These are phyloP conservation scores for Fraxinus xanthoxyloides DNA, from an alignment of 305 asterid genomes.

Conservation along the genomic window DNA sequence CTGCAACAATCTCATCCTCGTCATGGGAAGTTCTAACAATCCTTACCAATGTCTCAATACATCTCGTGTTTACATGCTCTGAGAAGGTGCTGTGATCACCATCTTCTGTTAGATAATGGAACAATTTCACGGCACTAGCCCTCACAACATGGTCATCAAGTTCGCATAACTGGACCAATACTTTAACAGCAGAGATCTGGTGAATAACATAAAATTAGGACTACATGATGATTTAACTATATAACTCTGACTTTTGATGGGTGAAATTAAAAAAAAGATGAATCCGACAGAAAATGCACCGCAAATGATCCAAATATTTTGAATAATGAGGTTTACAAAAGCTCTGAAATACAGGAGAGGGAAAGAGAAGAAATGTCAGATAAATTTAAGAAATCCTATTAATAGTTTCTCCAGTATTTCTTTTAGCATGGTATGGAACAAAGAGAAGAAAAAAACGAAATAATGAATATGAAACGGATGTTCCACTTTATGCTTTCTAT, in stretches of 20 bases:
- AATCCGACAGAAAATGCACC: background rate
- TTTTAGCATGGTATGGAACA: background rate
- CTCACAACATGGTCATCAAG: slow-evolving; percentile 30
- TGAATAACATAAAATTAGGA: slow-evolving; percentile 12
- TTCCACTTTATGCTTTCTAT: background rate
- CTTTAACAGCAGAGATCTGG: slow-evolving; percentile 49
- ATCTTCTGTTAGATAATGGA: slow-evolving; percentile 34
- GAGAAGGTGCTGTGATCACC: slow-evolving; percentile 33
- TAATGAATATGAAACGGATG: background rate
- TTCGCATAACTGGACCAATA: slow-evolving; percentile 47
- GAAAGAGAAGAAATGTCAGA: background rate
- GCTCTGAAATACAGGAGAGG: background rate
- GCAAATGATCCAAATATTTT: background rate
- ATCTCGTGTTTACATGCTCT: slow-evolving; percentile 35
- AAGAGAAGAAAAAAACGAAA: background rate
- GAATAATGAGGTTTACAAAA: background rate
- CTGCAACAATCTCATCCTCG: slow-evolving; percentile 39
- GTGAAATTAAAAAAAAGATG: background rate
- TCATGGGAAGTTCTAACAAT: slow-evolving; percentile 32
- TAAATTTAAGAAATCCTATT: background rate
- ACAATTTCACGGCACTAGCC: slow-evolving; percentile 41
- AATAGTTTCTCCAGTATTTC: background rate
- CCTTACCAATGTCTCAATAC: slow-evolving; percentile 27
- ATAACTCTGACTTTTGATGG: background rate
- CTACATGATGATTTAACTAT: background rate